Base-by-base conservation (phyloP, 768 basidiomycete genomes). In the Clavaria fumosa region DNA sequence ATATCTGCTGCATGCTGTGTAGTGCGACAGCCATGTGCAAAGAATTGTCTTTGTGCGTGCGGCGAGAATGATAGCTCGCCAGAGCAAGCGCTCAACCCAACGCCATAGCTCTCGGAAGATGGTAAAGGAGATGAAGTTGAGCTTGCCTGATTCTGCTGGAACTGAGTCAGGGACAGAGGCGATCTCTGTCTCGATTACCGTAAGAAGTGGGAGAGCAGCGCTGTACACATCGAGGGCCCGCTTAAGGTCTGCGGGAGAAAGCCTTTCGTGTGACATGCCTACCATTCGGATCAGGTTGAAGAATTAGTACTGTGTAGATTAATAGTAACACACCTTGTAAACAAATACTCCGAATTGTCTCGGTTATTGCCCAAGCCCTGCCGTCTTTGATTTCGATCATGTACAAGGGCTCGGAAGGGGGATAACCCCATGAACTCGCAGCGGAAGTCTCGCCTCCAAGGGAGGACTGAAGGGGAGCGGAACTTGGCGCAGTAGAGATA, bases 101-200 rank as follows among this genome's bases (percentile, higher is more conserved):
- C 88, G 67, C 69, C 85, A 89, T 7, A 91, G 64, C 48, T 96
- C 90, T 5, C 80, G 78, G 39, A 81, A 75, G 32, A 67, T 67
- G 3, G 59, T 52, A 47, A 88, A 88, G 4, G 75, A 63, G 2
- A 68, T 57, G 31, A 64, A 65, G 38, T 64, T 64, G n/a, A 60
- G 49, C 43, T 55, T 63, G 4, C 59, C 59, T 21, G 50, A 40
- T 37, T 51, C 35, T 45, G 52, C 46, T 10, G 56, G 45, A 39
- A 45, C 35, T 47, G 50, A 19, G 50, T 53, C 26, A 3, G 41
- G 37, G 5, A 40, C 10, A 40, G 40, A 23, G 44, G 31, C 22
- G 14, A 74, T 64, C 40, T 73, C 70, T 23, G 61, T 53, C 35
- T 64, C 62, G 24, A 70, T 53, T 19, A 60, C 49, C 3, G 60